Conservation (phyloP, 257 asterid genomes). For the Ilex asprella region DNA sequence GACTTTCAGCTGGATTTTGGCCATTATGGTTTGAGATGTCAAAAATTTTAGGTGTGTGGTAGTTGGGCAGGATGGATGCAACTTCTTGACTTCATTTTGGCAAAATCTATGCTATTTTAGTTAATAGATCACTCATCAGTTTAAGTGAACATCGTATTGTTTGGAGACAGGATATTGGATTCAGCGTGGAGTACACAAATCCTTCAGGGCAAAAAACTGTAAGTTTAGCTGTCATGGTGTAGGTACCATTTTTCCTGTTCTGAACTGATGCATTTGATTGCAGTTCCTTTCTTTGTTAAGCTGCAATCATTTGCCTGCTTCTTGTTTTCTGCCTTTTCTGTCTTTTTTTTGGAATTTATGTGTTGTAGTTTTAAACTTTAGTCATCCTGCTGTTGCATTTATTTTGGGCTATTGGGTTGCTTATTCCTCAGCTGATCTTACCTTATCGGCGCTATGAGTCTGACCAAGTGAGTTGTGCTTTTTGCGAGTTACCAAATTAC, state of each 20-base stretch:
- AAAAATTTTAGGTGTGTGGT: not conserved
- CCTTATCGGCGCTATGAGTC: conserved; percentile 82
- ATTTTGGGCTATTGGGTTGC: conserved; percentile 8
- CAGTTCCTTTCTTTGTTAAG: not conserved
- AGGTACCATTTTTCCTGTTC: not conserved
- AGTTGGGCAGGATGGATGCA: not conserved
- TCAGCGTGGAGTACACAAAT: conserved; percentile 78
- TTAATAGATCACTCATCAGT: not conserved
- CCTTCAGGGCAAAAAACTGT: conserved; percentile 65
- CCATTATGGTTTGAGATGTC: not conserved
- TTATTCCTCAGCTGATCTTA: conserved; percentile 59
- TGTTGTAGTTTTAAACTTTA: conserved; percentile 10
- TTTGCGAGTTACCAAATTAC: not conserved
- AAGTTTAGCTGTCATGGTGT: conserved; percentile 15
- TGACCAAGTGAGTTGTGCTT: conserved; percentile 69
- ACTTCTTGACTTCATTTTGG: not conserved
- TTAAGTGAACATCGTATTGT: not conserved
- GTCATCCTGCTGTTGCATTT: not conserved
- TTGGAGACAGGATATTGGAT: conserved; percentile 76
- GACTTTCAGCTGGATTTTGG: not conserved
- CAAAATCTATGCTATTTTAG: not conserved
- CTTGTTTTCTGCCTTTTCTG: conserved; percentile 6
- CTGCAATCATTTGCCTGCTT: conserved; percentile 3
- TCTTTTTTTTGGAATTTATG: conserved; percentile 7
- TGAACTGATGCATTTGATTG: conserved; percentile 8